Conservation (phyloP, 371 early-diverging fungal species). For the Mortierella sp. region DNA sequence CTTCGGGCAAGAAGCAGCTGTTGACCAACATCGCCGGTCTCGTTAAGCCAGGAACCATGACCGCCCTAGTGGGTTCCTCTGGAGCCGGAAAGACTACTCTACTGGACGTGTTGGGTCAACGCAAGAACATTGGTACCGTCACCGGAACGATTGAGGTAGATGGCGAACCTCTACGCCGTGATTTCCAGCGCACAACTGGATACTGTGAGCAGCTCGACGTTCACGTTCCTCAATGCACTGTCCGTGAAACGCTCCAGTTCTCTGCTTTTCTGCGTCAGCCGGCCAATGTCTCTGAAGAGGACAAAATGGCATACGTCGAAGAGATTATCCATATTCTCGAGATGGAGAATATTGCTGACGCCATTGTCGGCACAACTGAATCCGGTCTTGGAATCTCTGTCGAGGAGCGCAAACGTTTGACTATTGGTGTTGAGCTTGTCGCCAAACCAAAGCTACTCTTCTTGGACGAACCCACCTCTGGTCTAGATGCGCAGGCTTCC, state of each 20-base stretch:
- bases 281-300: conserved; percentile 67
- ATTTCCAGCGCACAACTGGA: conserved; percentile 81
- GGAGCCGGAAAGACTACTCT: conserved; percentile 94
- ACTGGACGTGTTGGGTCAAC: conserved; percentile 83
- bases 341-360: conserved; percentile 73
- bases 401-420: conserved; percentile 70
- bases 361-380: conserved; percentile 66
- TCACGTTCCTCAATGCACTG: conserved; percentile 72
- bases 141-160: conserved; percentile 69
- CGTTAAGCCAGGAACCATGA: conserved; percentile 75
- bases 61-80: conserved; percentile 88
- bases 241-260: conserved; percentile 76
- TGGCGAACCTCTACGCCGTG: conserved; percentile 54
- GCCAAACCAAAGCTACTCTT: conserved; percentile 83
- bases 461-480: conserved; percentile 91
- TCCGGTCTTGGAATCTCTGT: conserved; percentile 67
- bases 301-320: conserved; percentile 78
- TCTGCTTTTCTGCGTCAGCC: conserved; percentile 81
- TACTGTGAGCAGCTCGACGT: conserved; percentile 90
- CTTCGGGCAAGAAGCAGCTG: conserved; percentile 56
- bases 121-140: conserved; percentile 82
- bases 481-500: conserved; percentile 74
- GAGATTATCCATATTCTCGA: conserved; percentile 76
- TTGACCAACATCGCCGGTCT: conserved; percentile 57
- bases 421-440: conserved; percentile 79